Evolutionary conservation across 2,329 filamentous ascomycete species (phyloP).

Genomic region (Myriangium duriaei): DNA sequence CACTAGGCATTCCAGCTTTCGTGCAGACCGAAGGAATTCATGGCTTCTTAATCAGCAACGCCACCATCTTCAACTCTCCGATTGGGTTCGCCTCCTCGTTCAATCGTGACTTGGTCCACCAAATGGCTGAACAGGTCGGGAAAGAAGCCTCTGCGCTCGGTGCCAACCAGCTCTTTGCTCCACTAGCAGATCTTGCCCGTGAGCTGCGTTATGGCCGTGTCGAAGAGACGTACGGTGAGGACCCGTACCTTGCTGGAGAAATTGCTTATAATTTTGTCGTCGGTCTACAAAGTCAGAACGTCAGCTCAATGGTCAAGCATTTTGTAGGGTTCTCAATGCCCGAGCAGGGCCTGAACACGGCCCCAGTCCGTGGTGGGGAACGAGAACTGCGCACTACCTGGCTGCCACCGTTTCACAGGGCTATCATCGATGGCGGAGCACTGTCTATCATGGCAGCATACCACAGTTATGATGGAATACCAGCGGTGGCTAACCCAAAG

Average conservation of each 20-base stretch:
- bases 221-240: conserved; percentile 62
- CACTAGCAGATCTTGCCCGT: conserved; percentile 56
- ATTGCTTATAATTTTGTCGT: conserved; percentile 49
- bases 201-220: conserved; percentile 61
- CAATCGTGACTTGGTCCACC: conserved; percentile 50
- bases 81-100: conserved; percentile 61
- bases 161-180: conserved; percentile 61
- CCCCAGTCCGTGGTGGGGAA: conserved; percentile 44
- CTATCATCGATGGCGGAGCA: conserved; percentile 58
- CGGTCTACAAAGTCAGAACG: conserved; percentile 51
- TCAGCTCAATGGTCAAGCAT: conserved; percentile 64
- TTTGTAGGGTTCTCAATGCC: conserved; percentile 57
- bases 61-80: conserved; percentile 68
- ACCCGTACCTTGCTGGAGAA: conserved; percentile 55
- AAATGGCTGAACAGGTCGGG: conserved; percentile 55
- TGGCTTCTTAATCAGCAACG: conserved; percentile 58
- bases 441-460: conserved; percentile 62
- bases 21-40: conserved; percentile 66
- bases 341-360: conserved; percentile 61
- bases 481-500: conserved; percentile 52
- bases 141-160: conserved; percentile 54
- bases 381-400: conserved; percentile 43
- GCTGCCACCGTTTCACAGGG: conserved; percentile 50
- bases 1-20: conserved; percentile 57
- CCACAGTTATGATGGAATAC: conserved; percentile 59